Base-by-base conservation (phyloP, 1,139 yeast species). In the Debaryomycetaceae sp. region DNA sequence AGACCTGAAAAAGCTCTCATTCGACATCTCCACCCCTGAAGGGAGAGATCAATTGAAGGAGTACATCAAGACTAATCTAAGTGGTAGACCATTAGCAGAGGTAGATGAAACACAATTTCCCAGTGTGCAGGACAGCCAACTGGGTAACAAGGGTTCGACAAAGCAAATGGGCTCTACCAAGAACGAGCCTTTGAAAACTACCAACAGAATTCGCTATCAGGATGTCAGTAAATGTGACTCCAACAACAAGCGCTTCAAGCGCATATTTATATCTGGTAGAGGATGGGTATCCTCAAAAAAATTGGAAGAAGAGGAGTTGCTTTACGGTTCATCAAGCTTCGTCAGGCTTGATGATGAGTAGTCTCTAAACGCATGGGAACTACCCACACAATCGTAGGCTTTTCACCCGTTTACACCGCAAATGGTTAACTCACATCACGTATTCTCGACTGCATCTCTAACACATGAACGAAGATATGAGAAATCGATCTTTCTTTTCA, bases 221-320 rank as follows among this genome's bases (percentile, higher is more conserved):
- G 55, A 56, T 55, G 43, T 63, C 52, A 34, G 39, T 7, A 50
- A 45, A 35, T 43, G 41, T 9, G 71, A 66, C 44, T 56, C 57
- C 30, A 59, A 62, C 23, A 76, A 75, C 0, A 65, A 62, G 37
- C 64, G 57, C 4, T 73, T 70, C 47, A 68, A 78, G 37, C 59
- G 85, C 33, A 55, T 80, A 5, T 76, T 74, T 49, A 61, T 80
- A 23, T 83, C 81, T 1, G 74, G 74, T 3, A 58, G 78, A 40
- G 85, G 85, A 0, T 80, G 85, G 85, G 65, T 75, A 1, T 47
- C 63, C 6, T 47, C 53, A 6, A 60, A 52, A 41, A 57, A 61
- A 43, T 53, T 76, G 37, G 67, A 65, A 44, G 56, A 53, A 40
- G 78, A 70, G 45, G 57, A 52, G 38, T 13, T 20, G 6, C 14